Evolutionary conservation across 2,329 filamentous ascomycete species (phyloP), one percentile per base, ranked within the genome.

Genomic region (Sporothrix schenckii): DNA sequence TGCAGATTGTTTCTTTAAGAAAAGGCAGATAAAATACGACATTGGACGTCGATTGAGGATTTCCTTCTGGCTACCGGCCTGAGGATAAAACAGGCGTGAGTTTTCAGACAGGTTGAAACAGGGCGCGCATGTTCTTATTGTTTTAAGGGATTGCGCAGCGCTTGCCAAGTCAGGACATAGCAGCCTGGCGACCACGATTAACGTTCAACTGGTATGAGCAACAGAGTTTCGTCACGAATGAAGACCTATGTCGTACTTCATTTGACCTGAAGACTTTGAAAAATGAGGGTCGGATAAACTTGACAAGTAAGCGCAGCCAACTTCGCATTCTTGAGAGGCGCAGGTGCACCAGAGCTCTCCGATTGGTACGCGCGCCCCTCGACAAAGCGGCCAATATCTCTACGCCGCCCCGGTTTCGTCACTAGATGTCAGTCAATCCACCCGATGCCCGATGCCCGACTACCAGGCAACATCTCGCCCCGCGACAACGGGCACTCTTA

Each of bases 331-430:
- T 16, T 30, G 47, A 1, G 21, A 27, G 24, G 44, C 27, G 47
- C 52, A 39, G 41, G 44, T 52, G 47, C 19, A 27, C 44, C 34
- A 44, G 44, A 34, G 47, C 44, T 50, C 61, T 65, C 44, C 44
- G 44, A 24, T 47, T 47, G 13, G 11, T 21, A n/a, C 44, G 24
- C 61, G 30, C 24, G 21, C 14, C 50, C 27, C 5, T 3, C 41
- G 13, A 14, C 6, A 34, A 53, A 14, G 11, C 63, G 63, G 63
- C 47, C 47, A 52, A 39, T 66, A 52, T 53, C 47, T n/a, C 63
- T 27, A 52, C 63, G 47, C 63, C 63, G 63, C n/a, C 30, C 63
- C 61, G 61, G 44, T 66, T 50, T 50, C 44, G 61, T 27, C 61
- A 27, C 44, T 24, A 16, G 41, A 14, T 19, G 19, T 14, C 5